These are phyloP conservation scores for Vanrija sp. DNA, from an alignment of 1,284 basidiomycete genomes.

Conservation along the genomic window DNA sequence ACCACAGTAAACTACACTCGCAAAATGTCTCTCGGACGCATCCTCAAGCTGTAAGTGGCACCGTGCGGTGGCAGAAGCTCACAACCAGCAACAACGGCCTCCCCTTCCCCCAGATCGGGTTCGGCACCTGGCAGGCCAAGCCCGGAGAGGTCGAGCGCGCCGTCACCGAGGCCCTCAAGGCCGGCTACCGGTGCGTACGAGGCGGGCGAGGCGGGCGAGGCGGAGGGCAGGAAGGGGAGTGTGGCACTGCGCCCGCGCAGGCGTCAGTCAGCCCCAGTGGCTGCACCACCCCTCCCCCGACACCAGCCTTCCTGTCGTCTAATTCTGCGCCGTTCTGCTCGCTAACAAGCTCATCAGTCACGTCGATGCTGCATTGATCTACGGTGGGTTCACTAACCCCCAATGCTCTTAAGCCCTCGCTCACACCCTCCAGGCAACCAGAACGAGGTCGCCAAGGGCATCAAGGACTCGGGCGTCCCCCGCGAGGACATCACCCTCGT, in stretches of 20 bases:
- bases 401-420: not conserved
- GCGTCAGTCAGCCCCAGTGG: too few species aligned
- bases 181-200: too few species aligned
- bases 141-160: slow-evolving; percentile 60
- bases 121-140: slow-evolving; percentile 76
- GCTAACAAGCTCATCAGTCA: too few species aligned
- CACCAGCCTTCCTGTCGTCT: too few species aligned
- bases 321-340: too few species aligned
- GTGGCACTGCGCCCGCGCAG: too few species aligned
- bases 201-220: too few species aligned
- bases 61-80: not conserved
- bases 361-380: slow-evolving; percentile 68
- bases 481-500: slow-evolving; percentile 81
- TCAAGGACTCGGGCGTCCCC: slow-evolving; percentile 70
- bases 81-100: slow-evolving; percentile 26
- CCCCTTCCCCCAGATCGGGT: slow-evolving; percentile 64
- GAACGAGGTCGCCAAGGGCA: slow-evolving; percentile 63
- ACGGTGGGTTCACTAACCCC: slow-evolving; percentile 55
- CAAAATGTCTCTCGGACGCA: slow-evolving; percentile 26
- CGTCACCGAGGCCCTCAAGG: slow-evolving; percentile 5
- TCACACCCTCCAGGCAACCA: slow-evolving; percentile 54
- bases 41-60: slow-evolving; percentile 21
- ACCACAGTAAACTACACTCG: too few species aligned
- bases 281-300: too few species aligned
- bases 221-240: too few species aligned